These are phyloP conservation scores for Cyberlindnera xylosilytica DNA, from an alignment of 805 yeast genomes.

Conservation along the genomic window DNA sequence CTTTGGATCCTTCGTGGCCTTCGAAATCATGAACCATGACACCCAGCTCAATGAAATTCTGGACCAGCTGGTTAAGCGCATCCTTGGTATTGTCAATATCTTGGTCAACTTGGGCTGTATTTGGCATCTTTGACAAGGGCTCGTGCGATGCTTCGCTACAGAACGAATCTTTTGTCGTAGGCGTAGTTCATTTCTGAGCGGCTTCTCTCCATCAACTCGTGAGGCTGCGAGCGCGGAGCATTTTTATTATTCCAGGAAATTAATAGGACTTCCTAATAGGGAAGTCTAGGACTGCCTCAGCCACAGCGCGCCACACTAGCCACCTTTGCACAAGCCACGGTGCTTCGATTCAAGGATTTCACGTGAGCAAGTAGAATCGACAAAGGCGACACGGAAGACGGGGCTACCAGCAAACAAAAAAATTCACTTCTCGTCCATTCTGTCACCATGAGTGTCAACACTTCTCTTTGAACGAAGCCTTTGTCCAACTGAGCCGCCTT, in stretches of 20 bases:
- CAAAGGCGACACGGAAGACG: neutral
- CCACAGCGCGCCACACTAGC: conserved; percentile 10
- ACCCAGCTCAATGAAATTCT: conserved; percentile 84
- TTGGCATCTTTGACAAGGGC: neutral
- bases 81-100: conserved; percentile 30
- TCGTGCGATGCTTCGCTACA: too few species aligned
- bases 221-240: too few species aligned
- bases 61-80: conserved; percentile 52
- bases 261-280: neutral
- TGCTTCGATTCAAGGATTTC: conserved; percentile 1
- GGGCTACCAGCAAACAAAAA: neutral
- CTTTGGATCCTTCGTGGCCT: conserved; percentile 78
- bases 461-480: neutral
- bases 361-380: conserved; percentile 6
- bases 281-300: conserved; percentile 5
- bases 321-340: conserved; percentile 10
- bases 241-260: neutral
- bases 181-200: too few species aligned
- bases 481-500: too few species aligned
- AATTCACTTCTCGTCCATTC: neutral
- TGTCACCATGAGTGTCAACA: too few species aligned
- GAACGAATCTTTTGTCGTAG: too few species aligned
- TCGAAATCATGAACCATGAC: conserved; percentile 91
- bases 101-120: conserved; percentile 19
- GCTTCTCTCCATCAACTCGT: too few species aligned